Evolutionary conservation across 331 rosid genomes (phyloP).

Genomic region (Pyracantha coccinea): DNA sequence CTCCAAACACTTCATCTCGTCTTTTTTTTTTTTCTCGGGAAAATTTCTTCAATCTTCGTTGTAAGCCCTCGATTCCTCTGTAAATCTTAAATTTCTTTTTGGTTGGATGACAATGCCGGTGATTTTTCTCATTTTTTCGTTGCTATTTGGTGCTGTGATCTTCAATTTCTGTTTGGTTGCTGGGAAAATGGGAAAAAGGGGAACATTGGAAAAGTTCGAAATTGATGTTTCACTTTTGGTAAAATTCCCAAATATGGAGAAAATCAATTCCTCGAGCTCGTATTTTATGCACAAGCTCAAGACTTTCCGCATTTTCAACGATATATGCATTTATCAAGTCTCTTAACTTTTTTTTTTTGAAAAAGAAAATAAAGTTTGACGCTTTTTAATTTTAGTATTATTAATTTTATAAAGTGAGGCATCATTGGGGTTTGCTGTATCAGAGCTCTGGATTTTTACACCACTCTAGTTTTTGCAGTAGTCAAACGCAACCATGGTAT

Average conservation of each 20-base stretch:
- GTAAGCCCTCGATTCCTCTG: conserved; percentile 27
- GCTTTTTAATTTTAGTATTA: background rate
- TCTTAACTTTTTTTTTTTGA: background rate
- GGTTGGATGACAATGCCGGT: conserved; percentile 5
- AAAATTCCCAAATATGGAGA: background rate
- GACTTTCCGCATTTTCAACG: background rate
- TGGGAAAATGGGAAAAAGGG: background rate
- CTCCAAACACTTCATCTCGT: conserved; percentile 1
- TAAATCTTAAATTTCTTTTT: background rate
- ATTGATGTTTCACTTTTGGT: background rate
- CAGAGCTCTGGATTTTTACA: background rate
- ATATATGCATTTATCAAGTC: background rate
- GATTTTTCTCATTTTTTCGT: background rate
- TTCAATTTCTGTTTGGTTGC: conserved; percentile 1
- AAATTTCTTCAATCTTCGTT: conserved; percentile 10
- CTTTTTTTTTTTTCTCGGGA: conserved; percentile 1
- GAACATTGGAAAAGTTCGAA: background rate
- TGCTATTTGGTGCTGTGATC: background rate
- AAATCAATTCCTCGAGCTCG: background rate
- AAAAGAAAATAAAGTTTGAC: background rate
- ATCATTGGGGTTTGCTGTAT: background rate
- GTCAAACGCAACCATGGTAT: conserved; percentile 48
- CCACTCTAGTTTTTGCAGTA: conserved; percentile 24
- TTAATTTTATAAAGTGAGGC: background rate
- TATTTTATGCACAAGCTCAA: background rate